A percentile compares a stretch with the other conserved stretches of the same genome.
Evolutionary conservation across 2,329 filamentous ascomycete genomes (phyloP).

Genomic region (Scedosporium apiospermum): DNA sequence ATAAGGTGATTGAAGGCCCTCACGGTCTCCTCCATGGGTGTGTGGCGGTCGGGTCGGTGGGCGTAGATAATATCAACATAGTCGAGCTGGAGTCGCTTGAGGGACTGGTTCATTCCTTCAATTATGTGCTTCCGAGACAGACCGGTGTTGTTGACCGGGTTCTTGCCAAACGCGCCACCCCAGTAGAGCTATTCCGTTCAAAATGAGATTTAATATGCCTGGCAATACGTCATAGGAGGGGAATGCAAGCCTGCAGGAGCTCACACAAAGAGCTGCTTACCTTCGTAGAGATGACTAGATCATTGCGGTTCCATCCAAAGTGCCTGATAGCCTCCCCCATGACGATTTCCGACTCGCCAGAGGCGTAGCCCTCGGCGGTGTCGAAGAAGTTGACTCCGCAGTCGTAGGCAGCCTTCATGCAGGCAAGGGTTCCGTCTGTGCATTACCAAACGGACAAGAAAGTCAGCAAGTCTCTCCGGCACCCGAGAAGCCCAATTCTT

Average conservation of each 20-base stretch:
- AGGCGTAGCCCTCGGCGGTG: constrained; percentile 47
- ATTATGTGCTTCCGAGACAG: constrained; percentile 61
- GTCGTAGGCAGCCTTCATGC: constrained; percentile 53
- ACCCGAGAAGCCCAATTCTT: background rate
- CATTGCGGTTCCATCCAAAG: constrained; percentile 51
- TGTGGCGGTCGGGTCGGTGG: constrained; percentile 57
- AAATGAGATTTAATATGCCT: too few species aligned
- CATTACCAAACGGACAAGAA: background rate
- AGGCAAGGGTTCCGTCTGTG: constrained; percentile 38
- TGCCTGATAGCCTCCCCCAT: constrained; percentile 53
- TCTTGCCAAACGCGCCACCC: constrained; percentile 50
- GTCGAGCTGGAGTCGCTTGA: constrained; percentile 46
- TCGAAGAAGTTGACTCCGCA: constrained; percentile 55
- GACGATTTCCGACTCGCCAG: constrained; percentile 52
- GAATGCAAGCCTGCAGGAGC: background rate
- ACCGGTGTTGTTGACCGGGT: constrained; percentile 56
- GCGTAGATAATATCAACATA: constrained; percentile 63
- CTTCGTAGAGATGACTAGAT: constrained; percentile 53
- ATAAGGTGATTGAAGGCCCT: constrained; percentile 64
- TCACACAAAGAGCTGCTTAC: constrained; percentile 17
- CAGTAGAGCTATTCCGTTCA: constrained; percentile 45
- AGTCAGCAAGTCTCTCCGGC: background rate
- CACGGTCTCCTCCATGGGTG: constrained; percentile 62
- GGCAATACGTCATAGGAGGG: background rate
- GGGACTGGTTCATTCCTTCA: constrained; percentile 51